Base-by-base conservation (phyloP, 202 grass and related monocot species). In the Cymbopogon flexuosus region DNA sequence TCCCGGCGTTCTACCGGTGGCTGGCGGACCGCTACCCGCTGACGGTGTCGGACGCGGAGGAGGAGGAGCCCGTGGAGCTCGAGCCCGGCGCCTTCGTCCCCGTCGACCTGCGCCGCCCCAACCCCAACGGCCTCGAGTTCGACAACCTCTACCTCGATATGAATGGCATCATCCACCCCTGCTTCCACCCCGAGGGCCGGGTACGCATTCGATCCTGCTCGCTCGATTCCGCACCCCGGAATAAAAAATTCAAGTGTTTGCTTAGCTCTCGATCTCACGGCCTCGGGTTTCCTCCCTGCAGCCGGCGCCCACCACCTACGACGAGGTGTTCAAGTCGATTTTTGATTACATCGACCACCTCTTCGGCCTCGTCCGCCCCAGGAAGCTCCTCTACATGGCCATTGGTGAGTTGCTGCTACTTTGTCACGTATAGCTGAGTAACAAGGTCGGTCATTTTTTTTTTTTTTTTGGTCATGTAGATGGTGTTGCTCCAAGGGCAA, bases 71-170 rank as follows among this genome's bases (percentile, higher is more conserved):
- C 18, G 49, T 90, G 35, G 91, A 93, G 85, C 84, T 89, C 60
- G 87, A 90, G 82, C 80, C 82, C 18, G 89, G 89, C 42, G 89
- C 87, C 79, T 79, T 87, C 83, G 72, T 97, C 77, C 91, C 94
- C 66, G 80, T 99, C 56, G 96, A 99, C 88, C 86, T 90, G n/a
- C 80, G 83, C 72, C 73, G 80, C 37, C 92, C 90, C 62, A 99
- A 99, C 54, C 96, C 96, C 65, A 99, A 95, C 84, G 92, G 96
- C 60, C 13, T 90, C 65, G 96, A 99, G 80, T 99, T 99, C 75
- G 96, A 99, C 86, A 99, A 99, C 82, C 92, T 99, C 69, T 99
- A 95, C 84, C 90, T 98, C 82, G 92, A 98, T 66, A 94, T 98
- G 92, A 98, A 98, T 74, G 54, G 73, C 79, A 93, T 98, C 76